phyloP scores from a whole-genome alignment of 177 flowering plant species.

The Tripterygium wilfordii region DNA sequence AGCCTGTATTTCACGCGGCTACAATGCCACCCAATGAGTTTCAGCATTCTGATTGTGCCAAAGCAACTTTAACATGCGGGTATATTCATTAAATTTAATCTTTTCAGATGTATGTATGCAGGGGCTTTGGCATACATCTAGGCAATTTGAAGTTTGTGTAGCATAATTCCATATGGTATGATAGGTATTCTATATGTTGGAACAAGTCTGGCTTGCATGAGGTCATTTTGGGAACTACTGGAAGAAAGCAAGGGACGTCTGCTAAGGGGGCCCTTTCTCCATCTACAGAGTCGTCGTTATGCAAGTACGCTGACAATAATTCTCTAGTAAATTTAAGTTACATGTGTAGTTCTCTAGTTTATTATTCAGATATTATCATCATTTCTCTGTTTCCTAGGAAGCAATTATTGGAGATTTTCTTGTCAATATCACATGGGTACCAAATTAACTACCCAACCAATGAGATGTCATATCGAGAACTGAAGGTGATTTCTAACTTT shows the following conservation, averaged over 20 bases:
- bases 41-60: constrained; percentile 68
- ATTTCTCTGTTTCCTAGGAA: constrained; percentile 33
- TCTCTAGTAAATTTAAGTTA: not conserved
- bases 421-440: constrained; percentile 26
- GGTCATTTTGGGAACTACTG: constrained; percentile 96
- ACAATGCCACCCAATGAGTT: constrained; percentile 75
- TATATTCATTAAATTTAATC: constrained; percentile 14
- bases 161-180: constrained; percentile 7
- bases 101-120: not conserved
- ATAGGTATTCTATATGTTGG: constrained; percentile 94
- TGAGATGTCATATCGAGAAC: constrained; percentile 41
- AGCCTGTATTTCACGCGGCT: constrained; percentile 67
- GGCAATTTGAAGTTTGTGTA: constrained; percentile 9
- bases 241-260: constrained; percentile 96
- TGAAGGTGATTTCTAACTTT: constrained; percentile 47
- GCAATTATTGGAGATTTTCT: constrained; percentile 52
- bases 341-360: not conserved
- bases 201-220: constrained; percentile 77
- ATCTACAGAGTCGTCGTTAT: constrained; percentile 77
- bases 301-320: constrained; percentile 60
- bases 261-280: constrained; percentile 72
- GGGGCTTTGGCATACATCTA: too few relatives aligned
- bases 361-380: not conserved
- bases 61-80: constrained; percentile 83
- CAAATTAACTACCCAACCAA: constrained; percentile 5